Evolutionary conservation across 257 asterid genomes (phyloP), one percentile per base, ranked within the genome.

Genomic region (Mentha longifolia): DNA sequence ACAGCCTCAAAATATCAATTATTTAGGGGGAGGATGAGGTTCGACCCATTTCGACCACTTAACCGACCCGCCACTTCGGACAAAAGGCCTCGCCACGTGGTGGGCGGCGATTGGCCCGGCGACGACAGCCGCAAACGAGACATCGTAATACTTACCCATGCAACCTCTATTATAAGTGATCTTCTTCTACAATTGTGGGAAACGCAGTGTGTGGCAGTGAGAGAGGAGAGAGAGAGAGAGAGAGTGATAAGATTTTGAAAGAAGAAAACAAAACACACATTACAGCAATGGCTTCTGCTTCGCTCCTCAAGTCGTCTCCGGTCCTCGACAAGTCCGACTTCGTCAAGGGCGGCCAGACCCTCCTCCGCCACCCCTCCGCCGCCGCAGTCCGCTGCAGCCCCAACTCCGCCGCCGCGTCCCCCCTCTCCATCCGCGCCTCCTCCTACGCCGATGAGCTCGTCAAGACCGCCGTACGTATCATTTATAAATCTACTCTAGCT

Each of bases 371-470:
- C 60, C 68, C 94, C 2, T 73, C 93, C 16, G 79, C 84, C 78
- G 77, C 93, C 76, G 79, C 91, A 47, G 76, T 80, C 77, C 89
- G 88, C 25, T 76, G 84, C 84, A 62, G 71, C 74, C 85, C 88
- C 8, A 35, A 5, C 25, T 61, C 55, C 62, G 72, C 83, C 70
- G 64, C 84, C 55, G 35, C 88, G 0, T 75, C 92, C 47, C 41
- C 84, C 9, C 85, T 88, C 76, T 49, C 83, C 10, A 61, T 90
- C 71, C 86, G 92, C 15, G 97, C 95, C 22, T 87, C 96, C 43
- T 84, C 98, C 56, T 92, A 92, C 9, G 90, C 92, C 31, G 96
- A 92, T 78, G 98, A 92, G 79, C 98, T 92, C 60, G 85, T 92
- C 70, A 92, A 88, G 76, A 92, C 98, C 16, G 95, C 98, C 76